phyloP scores from a whole-genome alignment of 2,329 filamentous ascomycete genomes.

The Cladorrhinum sp. region DNA sequence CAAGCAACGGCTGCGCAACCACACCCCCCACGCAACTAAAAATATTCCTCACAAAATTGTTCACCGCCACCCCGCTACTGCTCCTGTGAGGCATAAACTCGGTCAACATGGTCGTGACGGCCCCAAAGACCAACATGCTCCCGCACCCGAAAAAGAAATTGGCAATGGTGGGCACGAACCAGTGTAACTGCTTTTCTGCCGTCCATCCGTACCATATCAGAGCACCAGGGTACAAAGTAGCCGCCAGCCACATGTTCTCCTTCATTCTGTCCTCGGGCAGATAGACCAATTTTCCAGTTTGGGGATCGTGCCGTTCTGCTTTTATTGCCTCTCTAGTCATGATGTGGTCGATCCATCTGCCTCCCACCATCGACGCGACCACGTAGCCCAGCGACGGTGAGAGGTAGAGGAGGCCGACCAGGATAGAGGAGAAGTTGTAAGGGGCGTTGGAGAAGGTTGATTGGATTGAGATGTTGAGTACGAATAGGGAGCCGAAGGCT shows the following conservation, averaged over 20 bases:
- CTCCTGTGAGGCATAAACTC: conserved; percentile 74
- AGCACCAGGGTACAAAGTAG: conserved; percentile 65
- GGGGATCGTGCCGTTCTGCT: conserved; percentile 64
- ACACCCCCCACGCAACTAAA: conserved; percentile 69
- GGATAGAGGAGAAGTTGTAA: conserved; percentile 65
- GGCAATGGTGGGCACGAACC: conserved; percentile 60
- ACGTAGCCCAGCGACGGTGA: conserved; percentile 73
- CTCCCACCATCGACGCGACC: conserved; percentile 64
- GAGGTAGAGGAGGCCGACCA: conserved; percentile 75
- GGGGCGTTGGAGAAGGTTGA: conserved; percentile 63
- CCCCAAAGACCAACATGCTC: conserved; percentile 74
- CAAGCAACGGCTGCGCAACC: conserved; percentile 67
- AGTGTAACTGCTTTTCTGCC: conserved; percentile 60
- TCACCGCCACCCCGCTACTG: conserved; percentile 71
- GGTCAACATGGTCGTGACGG: conserved; percentile 77
- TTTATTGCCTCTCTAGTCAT: conserved; percentile 74
- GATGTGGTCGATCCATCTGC: conserved; percentile 75
- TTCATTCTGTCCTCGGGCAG: conserved; percentile 78
- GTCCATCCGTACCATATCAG: conserved; percentile 79
- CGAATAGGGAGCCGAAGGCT: conserved; percentile 71
- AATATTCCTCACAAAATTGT: conserved; percentile 79
- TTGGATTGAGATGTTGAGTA: conserved; percentile 76
- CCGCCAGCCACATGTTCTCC: conserved; percentile 77
- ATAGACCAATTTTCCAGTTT: conserved; percentile 60
- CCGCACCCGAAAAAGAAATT: conserved; percentile 74